phyloP scores from a whole-genome alignment of 345 rosid species.

The Eucalyptus rudis region DNA sequence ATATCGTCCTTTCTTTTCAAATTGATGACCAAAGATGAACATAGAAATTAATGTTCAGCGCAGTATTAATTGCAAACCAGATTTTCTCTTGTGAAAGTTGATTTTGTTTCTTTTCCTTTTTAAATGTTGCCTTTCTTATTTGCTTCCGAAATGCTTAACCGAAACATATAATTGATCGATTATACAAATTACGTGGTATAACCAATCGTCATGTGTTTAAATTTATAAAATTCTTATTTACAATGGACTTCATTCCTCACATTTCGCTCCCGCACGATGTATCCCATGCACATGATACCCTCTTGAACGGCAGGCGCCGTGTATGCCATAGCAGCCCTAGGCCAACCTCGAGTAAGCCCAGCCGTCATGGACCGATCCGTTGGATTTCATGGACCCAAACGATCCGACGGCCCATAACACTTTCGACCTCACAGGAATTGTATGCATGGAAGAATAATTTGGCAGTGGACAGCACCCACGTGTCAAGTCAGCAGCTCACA shows the following conservation, averaged over 20 bases:
- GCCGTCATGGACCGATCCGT: not conserved
- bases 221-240: too few relatives aligned
- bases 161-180: not conserved
- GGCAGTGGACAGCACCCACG: not conserved
- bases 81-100: not conserved
- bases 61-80: not conserved
- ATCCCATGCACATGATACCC: not conserved
- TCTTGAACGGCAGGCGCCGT: not conserved
- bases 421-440: not conserved
- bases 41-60: not conserved
- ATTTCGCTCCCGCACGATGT: not conserved
- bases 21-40: slow-evolving; percentile 11
- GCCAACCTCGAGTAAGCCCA: not conserved
- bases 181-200: not conserved
- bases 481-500: not conserved
- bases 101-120: too few relatives aligned
- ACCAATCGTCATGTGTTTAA: not conserved
- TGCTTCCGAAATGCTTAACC: not conserved
- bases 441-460: not conserved
- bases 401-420: not conserved
- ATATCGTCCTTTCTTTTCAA: too few relatives aligned
- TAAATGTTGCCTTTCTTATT: not conserved
- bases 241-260: not conserved
- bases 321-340: not conserved
- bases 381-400: not conserved